phyloP scores from a whole-genome alignment of 495 filamentous ascomycete genomes.

The Letharia lupina region DNA sequence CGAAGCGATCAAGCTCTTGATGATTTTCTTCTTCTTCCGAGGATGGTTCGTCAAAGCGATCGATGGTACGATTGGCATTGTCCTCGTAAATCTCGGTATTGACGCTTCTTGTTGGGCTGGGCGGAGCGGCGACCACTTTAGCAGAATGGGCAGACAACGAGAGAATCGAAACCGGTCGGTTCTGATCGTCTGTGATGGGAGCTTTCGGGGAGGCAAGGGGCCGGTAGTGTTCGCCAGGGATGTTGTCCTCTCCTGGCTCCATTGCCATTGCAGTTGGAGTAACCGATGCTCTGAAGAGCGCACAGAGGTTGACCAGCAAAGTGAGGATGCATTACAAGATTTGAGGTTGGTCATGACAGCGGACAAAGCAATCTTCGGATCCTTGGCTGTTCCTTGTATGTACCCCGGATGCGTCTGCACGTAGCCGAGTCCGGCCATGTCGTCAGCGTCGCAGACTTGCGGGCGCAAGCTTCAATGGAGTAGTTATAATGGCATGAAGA shows the following conservation, averaged over 20 bases:
- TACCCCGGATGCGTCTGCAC: slow-evolving; percentile 2
- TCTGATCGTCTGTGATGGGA: slow-evolving; percentile 3
- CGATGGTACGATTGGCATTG: slow-evolving; percentile 4
- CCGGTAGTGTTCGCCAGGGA: background rate
- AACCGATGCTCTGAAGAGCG: background rate
- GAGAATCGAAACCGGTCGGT: slow-evolving; percentile 11
- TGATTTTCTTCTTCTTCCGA: slow-evolving; percentile 3
- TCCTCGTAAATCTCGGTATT: slow-evolving; percentile 8
- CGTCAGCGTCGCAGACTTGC: background rate
- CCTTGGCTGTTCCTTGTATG: background rate
- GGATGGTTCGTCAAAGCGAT: slow-evolving; percentile 5
- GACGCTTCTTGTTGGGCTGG: slow-evolving; percentile 10
- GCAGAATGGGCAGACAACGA: slow-evolving; percentile 9
- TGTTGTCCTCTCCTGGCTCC: background rate
- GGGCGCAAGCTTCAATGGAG: background rate
- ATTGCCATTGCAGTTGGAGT: background rate
- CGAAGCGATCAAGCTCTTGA: slow-evolving; percentile 1
- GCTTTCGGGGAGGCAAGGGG: slow-evolving; percentile 4
- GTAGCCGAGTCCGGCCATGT: background rate
- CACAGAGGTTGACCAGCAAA: background rate
- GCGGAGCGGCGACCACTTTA: slow-evolving; percentile 3
- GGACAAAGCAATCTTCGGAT: background rate
- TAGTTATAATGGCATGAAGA: background rate
- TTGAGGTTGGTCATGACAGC: background rate
- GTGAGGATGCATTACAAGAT: background rate